Conservation (phyloP, 163 green algal species). For the Scenedesmus sp. region DNA sequence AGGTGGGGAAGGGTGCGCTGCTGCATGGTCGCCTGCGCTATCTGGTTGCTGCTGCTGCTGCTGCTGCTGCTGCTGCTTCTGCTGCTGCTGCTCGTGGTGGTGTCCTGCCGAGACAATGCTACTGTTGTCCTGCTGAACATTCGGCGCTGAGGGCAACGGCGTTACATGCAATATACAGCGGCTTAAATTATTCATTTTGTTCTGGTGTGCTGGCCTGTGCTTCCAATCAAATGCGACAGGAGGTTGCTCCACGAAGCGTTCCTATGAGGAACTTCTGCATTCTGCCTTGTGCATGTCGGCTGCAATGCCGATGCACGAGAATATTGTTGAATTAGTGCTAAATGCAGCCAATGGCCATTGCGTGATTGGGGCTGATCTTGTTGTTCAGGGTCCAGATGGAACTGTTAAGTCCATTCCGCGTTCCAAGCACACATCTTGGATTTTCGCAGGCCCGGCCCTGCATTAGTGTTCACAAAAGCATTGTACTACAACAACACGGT, state of each 20-base stretch:
- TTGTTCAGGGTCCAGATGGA: background rate
- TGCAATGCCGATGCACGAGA: no score
- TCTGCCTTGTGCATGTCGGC: no score
- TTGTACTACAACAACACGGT: background rate
- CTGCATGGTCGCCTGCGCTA: background rate
- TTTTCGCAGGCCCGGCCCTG: background rate
- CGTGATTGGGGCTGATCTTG: background rate
- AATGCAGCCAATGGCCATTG: background rate
- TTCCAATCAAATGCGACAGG: background rate
- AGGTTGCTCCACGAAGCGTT: background rate
- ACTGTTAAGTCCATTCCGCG: background rate
- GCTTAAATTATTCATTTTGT: background rate
- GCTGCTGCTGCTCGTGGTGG: constrained; percentile 3
- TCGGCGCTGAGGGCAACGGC: background rate
- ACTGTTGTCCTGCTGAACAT: background rate
- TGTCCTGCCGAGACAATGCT: background rate
- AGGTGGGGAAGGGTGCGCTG: background rate
- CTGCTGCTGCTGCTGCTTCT: background rate
- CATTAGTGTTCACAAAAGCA: background rate
- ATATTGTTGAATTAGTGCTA: no score
- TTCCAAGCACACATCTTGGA: background rate
- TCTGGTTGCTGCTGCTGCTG: background rate
- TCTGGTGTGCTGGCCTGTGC: background rate
- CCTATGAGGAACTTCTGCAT: no score
- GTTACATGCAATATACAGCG: background rate